Evolutionary conservation across 352 stramenopile species (phyloP).

Genomic region (Pythium folliculosum): DNA sequence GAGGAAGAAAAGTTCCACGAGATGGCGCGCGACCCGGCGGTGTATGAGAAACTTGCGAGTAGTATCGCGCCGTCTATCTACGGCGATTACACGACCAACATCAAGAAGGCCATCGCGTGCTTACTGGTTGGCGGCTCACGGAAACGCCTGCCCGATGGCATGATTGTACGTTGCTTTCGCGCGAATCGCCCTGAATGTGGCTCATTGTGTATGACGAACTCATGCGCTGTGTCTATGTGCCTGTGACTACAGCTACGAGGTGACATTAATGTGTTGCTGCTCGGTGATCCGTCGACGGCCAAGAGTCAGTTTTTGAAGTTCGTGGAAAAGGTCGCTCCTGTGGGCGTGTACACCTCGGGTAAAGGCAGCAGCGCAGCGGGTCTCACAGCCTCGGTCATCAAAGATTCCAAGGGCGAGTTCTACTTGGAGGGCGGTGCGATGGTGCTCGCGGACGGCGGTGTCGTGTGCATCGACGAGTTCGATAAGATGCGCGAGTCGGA

Average conservation of each 20-base stretch:
- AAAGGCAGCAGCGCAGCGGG: conserved; percentile 97
- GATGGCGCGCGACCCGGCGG: conserved; percentile 87
- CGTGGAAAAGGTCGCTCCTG: conserved; percentile 93
- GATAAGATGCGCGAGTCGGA: conserved; percentile 95
- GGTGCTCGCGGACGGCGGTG: conserved; percentile 97
- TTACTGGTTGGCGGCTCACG: conserved; percentile 94
- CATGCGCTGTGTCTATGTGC: background rate
- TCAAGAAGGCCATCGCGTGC: conserved; percentile 97
- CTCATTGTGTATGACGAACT: background rate
- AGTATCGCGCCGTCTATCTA: conserved; percentile 95
- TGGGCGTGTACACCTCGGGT: conserved; percentile 98
- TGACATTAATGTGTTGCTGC: conserved; percentile 98
- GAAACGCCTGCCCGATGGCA: conserved; percentile 95
- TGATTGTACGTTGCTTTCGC: conserved; percentile 65
- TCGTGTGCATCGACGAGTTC: conserved; percentile 99
- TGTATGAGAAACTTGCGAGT: conserved; percentile 93
- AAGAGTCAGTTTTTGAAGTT: conserved; percentile 99
- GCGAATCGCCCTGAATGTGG: background rate
- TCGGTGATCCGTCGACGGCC: conserved; percentile 97
- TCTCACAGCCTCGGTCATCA: conserved; percentile 96
- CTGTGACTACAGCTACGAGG: conserved; percentile 73
- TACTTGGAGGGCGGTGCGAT: conserved; percentile 98
- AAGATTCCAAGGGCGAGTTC: conserved; percentile 96
- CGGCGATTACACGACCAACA: conserved; percentile 96
- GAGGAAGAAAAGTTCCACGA: conserved; percentile 98